Conservation (phyloP, 140 eudicot genomes). For the Stevia rebaudiana region DNA sequence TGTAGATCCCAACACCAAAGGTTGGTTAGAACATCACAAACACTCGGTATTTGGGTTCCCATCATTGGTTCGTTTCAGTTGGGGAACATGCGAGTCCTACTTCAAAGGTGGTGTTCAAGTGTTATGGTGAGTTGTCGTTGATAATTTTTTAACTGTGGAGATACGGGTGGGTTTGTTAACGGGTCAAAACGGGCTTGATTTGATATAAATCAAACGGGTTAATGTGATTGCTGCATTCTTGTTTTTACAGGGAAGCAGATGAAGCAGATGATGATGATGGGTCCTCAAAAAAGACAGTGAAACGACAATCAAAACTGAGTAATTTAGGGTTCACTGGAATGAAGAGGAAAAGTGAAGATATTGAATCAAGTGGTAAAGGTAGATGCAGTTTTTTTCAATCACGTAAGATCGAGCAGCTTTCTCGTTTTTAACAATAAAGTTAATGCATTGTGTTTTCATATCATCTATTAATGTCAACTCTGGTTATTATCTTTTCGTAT, state of each 20-base stretch:
- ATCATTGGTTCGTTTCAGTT: conserved; percentile 88
- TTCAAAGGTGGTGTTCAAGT: conserved; percentile 67
- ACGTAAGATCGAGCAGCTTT: conserved; percentile 72
- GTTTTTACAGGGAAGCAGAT: conserved; percentile 65
- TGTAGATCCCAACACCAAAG: conserved; percentile 88
- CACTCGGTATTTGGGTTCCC: conserved; percentile 92
- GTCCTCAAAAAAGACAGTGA: conserved; percentile 37
- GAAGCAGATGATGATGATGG: conserved; percentile 53
- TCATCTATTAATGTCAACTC: neutral
- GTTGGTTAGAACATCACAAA: conserved; percentile 84
- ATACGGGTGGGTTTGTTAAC: neutral
- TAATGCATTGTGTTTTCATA: neutral
- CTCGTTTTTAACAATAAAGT: conserved; percentile 44
- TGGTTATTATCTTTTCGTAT: too few species aligned
- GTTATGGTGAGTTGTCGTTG: conserved; percentile 51
- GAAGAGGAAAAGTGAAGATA: conserved; percentile 79
- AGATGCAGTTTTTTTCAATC: conserved; percentile 92
- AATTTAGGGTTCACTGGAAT: conserved; percentile 65
- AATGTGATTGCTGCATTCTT: neutral
- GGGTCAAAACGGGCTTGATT: neutral
- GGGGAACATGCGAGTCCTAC: conserved; percentile 92
- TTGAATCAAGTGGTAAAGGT: conserved; percentile 81
- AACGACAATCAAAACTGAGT: conserved; percentile 63
- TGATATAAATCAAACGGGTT: neutral
- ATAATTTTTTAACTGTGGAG: neutral